Conservation (phyloP, 495 filamentous ascomycete genomes). For the Lasiosphaeris hirsuta region DNA sequence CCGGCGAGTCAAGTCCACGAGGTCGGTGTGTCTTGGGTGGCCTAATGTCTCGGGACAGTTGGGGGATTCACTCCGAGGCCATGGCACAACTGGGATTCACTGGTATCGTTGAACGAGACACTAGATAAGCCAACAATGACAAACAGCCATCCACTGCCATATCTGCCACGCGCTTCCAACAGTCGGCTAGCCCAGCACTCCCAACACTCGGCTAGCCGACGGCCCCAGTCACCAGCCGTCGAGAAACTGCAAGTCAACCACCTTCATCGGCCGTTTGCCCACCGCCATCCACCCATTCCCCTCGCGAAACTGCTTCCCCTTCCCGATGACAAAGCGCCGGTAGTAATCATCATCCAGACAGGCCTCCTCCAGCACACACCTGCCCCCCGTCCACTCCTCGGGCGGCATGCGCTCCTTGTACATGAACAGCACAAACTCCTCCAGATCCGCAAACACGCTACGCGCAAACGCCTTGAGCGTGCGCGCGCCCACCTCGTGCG, state of each 20-base stretch:
- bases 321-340: slow-evolving; percentile 19
- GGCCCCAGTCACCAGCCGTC: slow-evolving; percentile 18
- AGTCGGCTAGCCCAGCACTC: neutral
- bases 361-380: slow-evolving; percentile 15
- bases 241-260: slow-evolving; percentile 25
- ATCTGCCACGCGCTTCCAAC: neutral
- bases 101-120: too few relatives aligned
- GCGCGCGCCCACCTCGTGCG: slow-evolving; percentile 38
- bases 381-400: slow-evolving; percentile 18
- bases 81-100: too few relatives aligned
- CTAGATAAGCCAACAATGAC: too few relatives aligned
- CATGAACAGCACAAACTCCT: slow-evolving; percentile 28
- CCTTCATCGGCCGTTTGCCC: slow-evolving; percentile 21
- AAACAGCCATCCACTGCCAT: too few relatives aligned
- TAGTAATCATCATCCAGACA: slow-evolving; percentile 17
- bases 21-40: too few relatives aligned
- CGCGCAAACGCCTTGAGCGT: slow-evolving; percentile 26
- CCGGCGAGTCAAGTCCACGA: too few relatives aligned
- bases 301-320: slow-evolving; percentile 27
- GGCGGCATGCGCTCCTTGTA: slow-evolving; percentile 25
- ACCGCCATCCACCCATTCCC: slow-evolving; percentile 28
- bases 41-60: too few relatives aligned
- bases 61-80: too few relatives aligned
- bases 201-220: neutral
- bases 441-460: slow-evolving; percentile 25